Evolutionary conservation across 352 stramenopile species (phyloP).

Genomic region (Phytophthora quininea): DNA sequence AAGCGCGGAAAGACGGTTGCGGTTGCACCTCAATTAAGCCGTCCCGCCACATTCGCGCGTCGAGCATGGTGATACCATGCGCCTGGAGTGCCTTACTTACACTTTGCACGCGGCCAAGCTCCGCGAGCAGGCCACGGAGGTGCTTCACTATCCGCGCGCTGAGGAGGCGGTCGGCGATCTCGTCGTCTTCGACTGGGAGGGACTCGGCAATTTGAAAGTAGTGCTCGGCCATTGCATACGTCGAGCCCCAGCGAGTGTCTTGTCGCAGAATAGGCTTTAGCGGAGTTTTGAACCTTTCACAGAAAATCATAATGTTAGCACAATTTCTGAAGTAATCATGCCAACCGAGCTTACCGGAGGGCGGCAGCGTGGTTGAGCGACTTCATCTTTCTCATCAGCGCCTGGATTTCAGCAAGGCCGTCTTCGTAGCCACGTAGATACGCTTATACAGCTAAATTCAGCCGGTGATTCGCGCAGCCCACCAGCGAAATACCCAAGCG

Average conservation of each 20-base stretch:
- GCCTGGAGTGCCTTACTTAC: constrained; percentile 12
- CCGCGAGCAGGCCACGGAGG: neutral
- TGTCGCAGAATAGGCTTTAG: constrained; percentile 13
- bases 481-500: constrained; percentile 13
- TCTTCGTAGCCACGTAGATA: neutral
- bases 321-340: constrained; percentile 3
- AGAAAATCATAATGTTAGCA: constrained; percentile 6
- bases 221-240: constrained; percentile 7
- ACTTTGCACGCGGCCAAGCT: constrained; percentile 11
- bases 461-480: constrained; percentile 21
- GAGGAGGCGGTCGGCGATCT: constrained; percentile 2
- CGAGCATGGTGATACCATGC: neutral
- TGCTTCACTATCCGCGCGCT: neutral
- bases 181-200: constrained; percentile 13
- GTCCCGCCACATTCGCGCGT: constrained; percentile 11
- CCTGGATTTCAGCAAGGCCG: constrained; percentile 1
- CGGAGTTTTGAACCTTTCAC: neutral
- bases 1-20: neutral
- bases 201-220: constrained; percentile 9
- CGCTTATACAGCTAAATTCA: constrained; percentile 16
- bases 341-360: constrained; percentile 12
- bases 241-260: constrained; percentile 20
- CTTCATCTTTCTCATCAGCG: constrained; percentile 19
- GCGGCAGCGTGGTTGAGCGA: constrained; percentile 7
- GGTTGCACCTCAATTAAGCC: constrained; percentile 4